These are phyloP conservation scores for Coemansia sp. DNA, from an alignment of 192 early-diverging fungal genomes.

Conservation along the genomic window DNA sequence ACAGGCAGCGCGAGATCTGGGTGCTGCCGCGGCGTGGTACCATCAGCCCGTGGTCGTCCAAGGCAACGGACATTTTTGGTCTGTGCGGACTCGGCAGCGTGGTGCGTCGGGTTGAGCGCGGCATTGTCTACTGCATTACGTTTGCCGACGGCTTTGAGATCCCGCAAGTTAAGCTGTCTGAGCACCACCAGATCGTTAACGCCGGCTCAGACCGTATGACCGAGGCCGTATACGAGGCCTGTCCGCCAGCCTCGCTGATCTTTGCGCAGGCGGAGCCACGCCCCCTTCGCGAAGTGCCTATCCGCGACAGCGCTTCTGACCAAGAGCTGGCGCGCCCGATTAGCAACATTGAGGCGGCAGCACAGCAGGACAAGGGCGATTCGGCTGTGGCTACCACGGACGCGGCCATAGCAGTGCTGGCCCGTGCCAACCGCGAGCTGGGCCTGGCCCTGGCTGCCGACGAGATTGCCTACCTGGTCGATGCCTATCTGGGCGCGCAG, in stretches of 20 bases:
- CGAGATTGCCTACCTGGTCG: conserved; percentile 93
- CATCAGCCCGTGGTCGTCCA: conserved; percentile 99
- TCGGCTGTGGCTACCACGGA: background rate
- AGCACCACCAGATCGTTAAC: conserved; percentile 54
- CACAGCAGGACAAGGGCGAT: background rate
- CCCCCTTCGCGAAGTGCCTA: conserved; percentile 62
- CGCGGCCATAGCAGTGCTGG: conserved; percentile 57
- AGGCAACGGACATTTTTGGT: conserved; percentile 96
- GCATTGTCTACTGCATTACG: conserved; percentile 66
- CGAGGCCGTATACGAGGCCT: conserved; percentile 62
- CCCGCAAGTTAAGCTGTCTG: conserved; percentile 28
- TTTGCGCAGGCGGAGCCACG: conserved; percentile 68
- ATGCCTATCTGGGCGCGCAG: conserved; percentile 67
- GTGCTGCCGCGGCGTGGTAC: conserved; percentile 92
- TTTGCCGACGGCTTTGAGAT: conserved; percentile 37
- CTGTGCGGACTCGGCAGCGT: conserved; percentile 76
- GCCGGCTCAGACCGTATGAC: conserved; percentile 93
- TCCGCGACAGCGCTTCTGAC: conserved; percentile 18
- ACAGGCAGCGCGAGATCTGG: conserved; percentile 48
- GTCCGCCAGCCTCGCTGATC: conserved; percentile 65
- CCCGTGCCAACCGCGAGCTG: conserved; percentile 79
- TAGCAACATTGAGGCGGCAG: conserved; percentile 17
- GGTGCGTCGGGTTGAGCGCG: conserved; percentile 89
- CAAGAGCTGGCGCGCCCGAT: conserved; percentile 26
- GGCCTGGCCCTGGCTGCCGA: conserved; percentile 95